Evolutionary conservation across 805 yeast genomes (phyloP).

Genomic region (Pichia thaimueangensis): DNA sequence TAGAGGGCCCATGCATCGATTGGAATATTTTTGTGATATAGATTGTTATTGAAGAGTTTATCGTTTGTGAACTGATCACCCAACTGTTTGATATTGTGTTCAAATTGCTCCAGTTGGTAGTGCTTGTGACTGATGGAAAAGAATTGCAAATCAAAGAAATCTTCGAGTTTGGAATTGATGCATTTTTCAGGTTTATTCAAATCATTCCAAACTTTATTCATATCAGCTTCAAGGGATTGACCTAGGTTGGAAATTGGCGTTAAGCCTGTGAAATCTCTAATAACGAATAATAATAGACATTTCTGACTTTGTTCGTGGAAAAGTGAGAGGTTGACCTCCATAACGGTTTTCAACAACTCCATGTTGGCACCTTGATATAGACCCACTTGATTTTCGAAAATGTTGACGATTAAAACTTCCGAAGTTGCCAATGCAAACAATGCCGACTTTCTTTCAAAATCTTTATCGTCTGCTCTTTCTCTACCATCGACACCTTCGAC

Average conservation of each 20-base stretch:
- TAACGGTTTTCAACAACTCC: slow-evolving; percentile 91
- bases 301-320: slow-evolving; percentile 59
- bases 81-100: slow-evolving; percentile 49
- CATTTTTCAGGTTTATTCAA: slow-evolving; percentile 68
- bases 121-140: slow-evolving; percentile 80
- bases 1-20: slow-evolving; percentile 95
- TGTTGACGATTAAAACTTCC: slow-evolving; percentile 82
- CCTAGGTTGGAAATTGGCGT: slow-evolving; percentile 75
- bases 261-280: slow-evolving; percentile 84
- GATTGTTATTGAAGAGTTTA: slow-evolving; percentile 48
- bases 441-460: slow-evolving; percentile 94
- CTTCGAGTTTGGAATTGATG: slow-evolving; percentile 48
- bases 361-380: slow-evolving; percentile 96
- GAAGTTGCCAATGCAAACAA: slow-evolving; percentile 89
- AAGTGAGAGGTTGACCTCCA: slow-evolving; percentile 85
- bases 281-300: slow-evolving; percentile 74
- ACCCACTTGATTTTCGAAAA: slow-evolving; percentile 98
- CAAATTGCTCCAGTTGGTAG: slow-evolving; percentile 68
- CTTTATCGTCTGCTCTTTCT: slow-evolving; percentile 97
- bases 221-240: slow-evolving; percentile 61
- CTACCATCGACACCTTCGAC: slow-evolving; percentile 99
- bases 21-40: slow-evolving; percentile 82
- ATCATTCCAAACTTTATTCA: slow-evolving; percentile 70
- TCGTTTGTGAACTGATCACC: slow-evolving; percentile 53
- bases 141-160: slow-evolving; percentile 82